Evolutionary conservation across 2,329 filamentous ascomycete genomes (phyloP), one percentile per base, ranked within the genome.

Genomic region (Knoxdaviesia capensis): DNA sequence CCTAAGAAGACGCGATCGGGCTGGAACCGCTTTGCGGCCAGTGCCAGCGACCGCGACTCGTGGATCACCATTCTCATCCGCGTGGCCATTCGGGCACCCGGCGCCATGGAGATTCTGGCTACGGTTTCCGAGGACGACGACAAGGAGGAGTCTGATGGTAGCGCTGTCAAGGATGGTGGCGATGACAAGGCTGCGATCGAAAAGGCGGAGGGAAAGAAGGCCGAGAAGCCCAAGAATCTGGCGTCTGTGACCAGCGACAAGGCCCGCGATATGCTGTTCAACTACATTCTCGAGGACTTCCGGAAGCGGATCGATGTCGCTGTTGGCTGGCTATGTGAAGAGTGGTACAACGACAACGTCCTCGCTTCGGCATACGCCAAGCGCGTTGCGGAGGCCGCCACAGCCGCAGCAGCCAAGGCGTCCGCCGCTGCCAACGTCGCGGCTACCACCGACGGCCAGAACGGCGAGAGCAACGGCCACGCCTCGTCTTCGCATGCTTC

Each of bases 321-420:
- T 1, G 85, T 96, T 41, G 78, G 80, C 6, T 98, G 90, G 90
- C 68, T 98, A 10, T 93, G 80, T 51, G 90, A 98, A 57, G 90
- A 98, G 60, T 98, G 90, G 88, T 96, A 94, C 59, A 92, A 87
- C 52, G 88, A 96, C 56, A 76, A 59, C 56, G 60, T 63, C 48
- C 61, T 56, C 46, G 62, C 53, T 44, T 20, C 20, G 20, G 20
- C 20, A 20, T 20, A 20, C 20, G 20, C 20, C 20, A 20, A 20
- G 20, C 20, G 20, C 20, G 20, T 20, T 20, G 20, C 20, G 20
- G 20, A 20, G 20, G 20, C 20, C 20, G 20, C 20, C 20, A 20
- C 20, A 20, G 20, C 20, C 20, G 20, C 20, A 20, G 20, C 20
- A 20, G 20, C 20, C 20, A 20, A 20, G 20, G 20, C 20, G 20